These are phyloP conservation scores for Penicillium polonicum DNA, from an alignment of 2,329 filamentous ascomycete species.

Conservation along the genomic window DNA sequence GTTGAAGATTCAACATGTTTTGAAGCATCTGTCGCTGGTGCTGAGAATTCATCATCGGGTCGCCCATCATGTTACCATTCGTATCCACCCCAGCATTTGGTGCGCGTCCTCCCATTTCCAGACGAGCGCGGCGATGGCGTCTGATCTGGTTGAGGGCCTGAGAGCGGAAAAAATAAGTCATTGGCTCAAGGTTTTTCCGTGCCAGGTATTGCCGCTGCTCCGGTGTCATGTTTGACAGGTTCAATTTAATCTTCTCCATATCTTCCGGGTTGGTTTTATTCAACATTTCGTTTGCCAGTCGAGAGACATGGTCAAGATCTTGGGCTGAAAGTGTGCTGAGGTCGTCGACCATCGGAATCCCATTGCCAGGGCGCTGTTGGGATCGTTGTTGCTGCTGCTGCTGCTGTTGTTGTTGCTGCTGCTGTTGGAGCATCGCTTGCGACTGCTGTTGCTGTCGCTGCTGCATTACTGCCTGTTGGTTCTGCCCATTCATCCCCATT, in stretches of 20 bases:
- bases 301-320: constrained; percentile 47
- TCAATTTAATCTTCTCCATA: constrained; percentile 49
- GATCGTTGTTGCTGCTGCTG: constrained; percentile 31
- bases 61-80: constrained; percentile 36
- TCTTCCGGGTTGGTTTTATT: constrained; percentile 46
- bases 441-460: constrained; percentile 29
- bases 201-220: constrained; percentile 50
- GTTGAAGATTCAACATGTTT: constrained; percentile 42
- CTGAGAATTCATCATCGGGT: constrained; percentile 37
- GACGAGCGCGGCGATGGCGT: constrained; percentile 33
- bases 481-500: constrained; percentile 37
- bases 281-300: constrained; percentile 49
- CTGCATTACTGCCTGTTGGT: constrained; percentile 35
- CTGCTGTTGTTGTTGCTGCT: constrained; percentile 17
- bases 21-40: constrained; percentile 45
- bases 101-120: constrained; percentile 34
- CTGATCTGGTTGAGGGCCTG: constrained; percentile 48
- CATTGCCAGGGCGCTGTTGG: constrained; percentile 32
- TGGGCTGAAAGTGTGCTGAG: constrained; percentile 38
- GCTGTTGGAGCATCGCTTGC: not conserved
- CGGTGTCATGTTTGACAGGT: constrained; percentile 47
- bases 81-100: constrained; percentile 32
- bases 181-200: constrained; percentile 49
- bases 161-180: constrained; percentile 52
- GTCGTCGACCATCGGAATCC: constrained; percentile 34